Evolutionary conservation across 768 basidiomycete genomes (phyloP), one percentile per base, ranked within the genome.

Genomic region (Naganishia antarctica): DNA sequence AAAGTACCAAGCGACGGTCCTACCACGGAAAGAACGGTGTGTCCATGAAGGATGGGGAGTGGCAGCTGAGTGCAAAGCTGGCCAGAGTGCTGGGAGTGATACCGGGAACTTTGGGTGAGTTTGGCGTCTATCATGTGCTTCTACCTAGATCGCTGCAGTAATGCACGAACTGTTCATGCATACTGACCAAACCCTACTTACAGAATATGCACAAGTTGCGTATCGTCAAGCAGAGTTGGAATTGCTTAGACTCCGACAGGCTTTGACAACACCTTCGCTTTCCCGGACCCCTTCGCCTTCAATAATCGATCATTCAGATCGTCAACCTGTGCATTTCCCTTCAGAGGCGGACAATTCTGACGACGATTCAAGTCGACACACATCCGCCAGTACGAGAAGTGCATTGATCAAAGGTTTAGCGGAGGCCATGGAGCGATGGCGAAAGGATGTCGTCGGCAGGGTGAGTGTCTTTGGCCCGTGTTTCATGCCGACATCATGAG

Each of bases 381-480:
- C 21, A 4, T 57, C 53, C 5, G 28, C 23, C 4, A 57, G 21
- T 29, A 25, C 21, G 12, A 25, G 34, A 34, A 7, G 34, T 16
- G 8, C 13, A 5, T 16, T 40, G 37, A 41, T 40, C 21, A 57
- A 40, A 40, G 53, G 53, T 2, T 15, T 57, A 26, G 21, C 32
- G 26, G 32, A 41, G 23, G 53, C 53, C 2, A 57, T 57, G 53
- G 53, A n/a, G 53, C 53, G 37, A 37, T 57, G 53, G 53, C 34
- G 34, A 37, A 57, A 57, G 53, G 23, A 41, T 26, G 37, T 23
- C 40, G 49, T 9, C 3, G 13, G 26, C 16, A 29, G 12, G 31
- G 43, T 44, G 8, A 9, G 43, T 44, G 13, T 6, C 43, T 44
- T n/a, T 44, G 7, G 15, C 15, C 34, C 34, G 7, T n/a, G n/a